phyloP scores from a whole-genome alignment of 257 asterid species.

The Parsonsia alboflavescens region DNA sequence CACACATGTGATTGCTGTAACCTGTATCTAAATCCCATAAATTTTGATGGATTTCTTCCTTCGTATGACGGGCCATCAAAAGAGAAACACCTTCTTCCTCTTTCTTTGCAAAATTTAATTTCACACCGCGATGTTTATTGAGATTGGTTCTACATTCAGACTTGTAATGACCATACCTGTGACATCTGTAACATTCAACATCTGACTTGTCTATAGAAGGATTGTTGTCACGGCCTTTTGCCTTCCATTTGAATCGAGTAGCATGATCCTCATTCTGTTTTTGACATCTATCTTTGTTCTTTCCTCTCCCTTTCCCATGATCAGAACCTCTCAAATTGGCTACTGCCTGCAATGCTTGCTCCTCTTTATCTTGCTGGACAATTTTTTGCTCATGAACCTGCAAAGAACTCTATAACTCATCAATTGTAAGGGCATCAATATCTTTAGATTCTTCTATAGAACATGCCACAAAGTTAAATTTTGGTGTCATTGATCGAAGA shows the following conservation, averaged over 20 bases:
- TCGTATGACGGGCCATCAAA: slow-evolving; percentile 4
- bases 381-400: too few species aligned
- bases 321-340: neutral
- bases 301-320: neutral
- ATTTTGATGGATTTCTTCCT: neutral
- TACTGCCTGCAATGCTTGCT: slow-evolving; percentile 9
- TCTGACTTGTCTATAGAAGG: neutral
- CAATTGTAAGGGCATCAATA: neutral
- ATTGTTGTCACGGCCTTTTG: slow-evolving; percentile 11
- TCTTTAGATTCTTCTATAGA: too few species aligned
- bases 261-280: neutral
- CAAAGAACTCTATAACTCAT: neutral
- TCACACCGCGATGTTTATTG: neutral
- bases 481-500: neutral
- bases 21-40: slow-evolving; percentile 20
- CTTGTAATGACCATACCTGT: too few species aligned
- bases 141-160: slow-evolving; percentile 13
- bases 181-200: too few species aligned
- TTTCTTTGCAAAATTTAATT: slow-evolving; percentile 11
- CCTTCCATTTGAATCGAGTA: neutral
- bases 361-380: neutral
- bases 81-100: slow-evolving; percentile 4
- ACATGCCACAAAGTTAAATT: neutral
- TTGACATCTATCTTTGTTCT: neutral
- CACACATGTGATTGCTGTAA: slow-evolving; percentile 13